These are phyloP conservation scores for Ceratocystis smalleyi DNA, from an alignment of 2,329 filamentous ascomycete genomes.

Conservation along the genomic window DNA sequence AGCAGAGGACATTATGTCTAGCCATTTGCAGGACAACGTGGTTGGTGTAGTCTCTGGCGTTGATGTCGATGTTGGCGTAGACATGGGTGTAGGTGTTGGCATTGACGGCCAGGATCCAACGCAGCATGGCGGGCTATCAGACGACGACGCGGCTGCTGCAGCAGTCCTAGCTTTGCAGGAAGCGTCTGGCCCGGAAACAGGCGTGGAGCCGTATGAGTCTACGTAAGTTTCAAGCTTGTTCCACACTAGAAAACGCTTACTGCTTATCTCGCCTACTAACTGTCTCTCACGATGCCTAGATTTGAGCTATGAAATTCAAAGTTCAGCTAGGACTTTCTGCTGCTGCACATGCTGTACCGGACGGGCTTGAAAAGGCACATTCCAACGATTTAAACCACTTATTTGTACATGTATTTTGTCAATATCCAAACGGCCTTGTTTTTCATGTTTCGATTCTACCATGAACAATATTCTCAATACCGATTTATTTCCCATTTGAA, in stretches of 20 bases:
- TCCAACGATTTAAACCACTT: neutral
- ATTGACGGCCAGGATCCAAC: neutral
- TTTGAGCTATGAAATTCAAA: neutral
- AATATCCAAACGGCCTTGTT: too few species aligned
- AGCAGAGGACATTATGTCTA: neutral
- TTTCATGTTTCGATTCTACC: too few species aligned
- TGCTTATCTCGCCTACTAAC: neutral
- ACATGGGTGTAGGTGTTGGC: neutral
- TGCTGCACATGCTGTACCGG: neutral
- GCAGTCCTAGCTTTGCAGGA: constrained; percentile 5
- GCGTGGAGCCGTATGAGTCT: constrained; percentile 4
- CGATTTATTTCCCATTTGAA: too few species aligned
- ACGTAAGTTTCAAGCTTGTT: neutral
- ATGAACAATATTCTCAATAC: too few species aligned
- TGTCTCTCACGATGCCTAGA: neutral
- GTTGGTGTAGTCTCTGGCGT: neutral
- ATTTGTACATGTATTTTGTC: too few species aligned
- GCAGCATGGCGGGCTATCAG: neutral
- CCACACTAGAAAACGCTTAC: too few species aligned
- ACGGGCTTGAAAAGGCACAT: neutral
- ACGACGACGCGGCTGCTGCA: constrained; percentile 1
- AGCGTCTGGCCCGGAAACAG: neutral
- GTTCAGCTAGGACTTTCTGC: too few species aligned
- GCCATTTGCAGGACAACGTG: neutral
- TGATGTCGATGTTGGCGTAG: neutral